A percentile compares a stretch with the other conserved stretches of the same genome.
Evolutionary conservation across 23 red algal species (phyloP).

Genomic region (Agarophyton chilense): DNA sequence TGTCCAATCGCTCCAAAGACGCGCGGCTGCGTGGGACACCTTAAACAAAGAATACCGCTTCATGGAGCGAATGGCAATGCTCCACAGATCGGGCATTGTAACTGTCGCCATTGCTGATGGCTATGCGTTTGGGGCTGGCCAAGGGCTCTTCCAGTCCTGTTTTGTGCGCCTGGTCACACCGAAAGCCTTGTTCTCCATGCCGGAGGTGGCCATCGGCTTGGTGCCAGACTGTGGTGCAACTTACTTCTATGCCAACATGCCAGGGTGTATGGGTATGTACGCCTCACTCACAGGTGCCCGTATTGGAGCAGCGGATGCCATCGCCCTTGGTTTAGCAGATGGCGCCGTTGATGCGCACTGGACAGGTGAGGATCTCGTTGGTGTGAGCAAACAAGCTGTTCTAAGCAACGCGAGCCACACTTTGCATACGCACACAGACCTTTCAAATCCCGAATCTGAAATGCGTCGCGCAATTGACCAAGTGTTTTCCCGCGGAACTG

Average conservation of each 20-base stretch:
- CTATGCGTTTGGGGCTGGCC: constrained; percentile 50
- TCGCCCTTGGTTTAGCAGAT: constrained; percentile 43
- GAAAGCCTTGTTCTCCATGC: constrained; percentile 43
- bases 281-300: constrained; percentile 38
- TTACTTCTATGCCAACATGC: constrained; percentile 29
- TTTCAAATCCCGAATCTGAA: constrained; percentile 41
- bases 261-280: constrained; percentile 61
- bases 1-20: not conserved
- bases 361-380: not conserved
- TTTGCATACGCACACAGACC: not conserved
- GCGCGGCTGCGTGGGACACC: not conserved
- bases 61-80: constrained; percentile 24
- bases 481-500: constrained; percentile 14
- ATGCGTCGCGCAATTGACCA: constrained; percentile 50
- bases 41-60: constrained; percentile 52
- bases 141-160: constrained; percentile 57
- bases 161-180: constrained; percentile 6
- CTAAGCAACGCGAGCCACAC: not conserved
- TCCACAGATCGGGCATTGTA: not conserved
- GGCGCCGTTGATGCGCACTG: not conserved
- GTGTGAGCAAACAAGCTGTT: not conserved
- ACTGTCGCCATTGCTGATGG: constrained; percentile 40
- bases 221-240: constrained; percentile 62
- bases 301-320: constrained; percentile 25
- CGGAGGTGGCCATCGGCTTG: constrained; percentile 48